Base-by-base conservation (phyloP, 768 basidiomycete genomes). In the Boletus bicolor region DNA sequence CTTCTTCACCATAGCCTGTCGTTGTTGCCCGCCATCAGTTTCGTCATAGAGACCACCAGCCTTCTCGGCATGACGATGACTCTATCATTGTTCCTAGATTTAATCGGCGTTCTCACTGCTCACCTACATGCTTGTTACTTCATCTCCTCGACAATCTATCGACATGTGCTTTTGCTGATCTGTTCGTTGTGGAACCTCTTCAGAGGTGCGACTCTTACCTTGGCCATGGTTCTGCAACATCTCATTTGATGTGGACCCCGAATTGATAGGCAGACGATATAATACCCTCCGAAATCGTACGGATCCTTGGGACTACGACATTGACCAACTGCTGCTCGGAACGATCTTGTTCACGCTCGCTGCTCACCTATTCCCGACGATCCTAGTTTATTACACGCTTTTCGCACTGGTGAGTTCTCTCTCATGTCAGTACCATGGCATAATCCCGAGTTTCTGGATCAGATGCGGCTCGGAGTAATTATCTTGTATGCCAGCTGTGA, bases 311-410 rank as follows among this genome's bases (percentile, higher is more conserved):
- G 82, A 87, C 53, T 98, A 97, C 63, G 91, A 93, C 51, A 79
- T 94, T 28, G 96, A 98, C 69, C 93, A 98, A 67, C 81, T 98
- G 2, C 77, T 98, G n/a, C 87, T 98, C 36, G 96, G 96, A 5
- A 95, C 97, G 0, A 85, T 93, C 52, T 74, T 95, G 49, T 91
- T 94, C 75, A 90, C 91, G 0, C 77, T 93, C 17, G 72, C 91
- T 12, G 82, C 87, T 8, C 89, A 95, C 68, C 73, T 94, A 12
- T 82, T 89, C 63, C 89, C 96, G 2, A 98, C 96, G 0, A 82
- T 95, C 4, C 64, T 91, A 34, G 88, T 86, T 0, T 99, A 97
- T 70, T 93, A 97, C 61, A 72, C 83, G 0, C 74, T 95, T 5
- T 98, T 98, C 59, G 87, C 87, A 8, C 60, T 75, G 67, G 93